Base-by-base conservation (phyloP, 78 protist species). In the Dictyostelium purpureum region DNA sequence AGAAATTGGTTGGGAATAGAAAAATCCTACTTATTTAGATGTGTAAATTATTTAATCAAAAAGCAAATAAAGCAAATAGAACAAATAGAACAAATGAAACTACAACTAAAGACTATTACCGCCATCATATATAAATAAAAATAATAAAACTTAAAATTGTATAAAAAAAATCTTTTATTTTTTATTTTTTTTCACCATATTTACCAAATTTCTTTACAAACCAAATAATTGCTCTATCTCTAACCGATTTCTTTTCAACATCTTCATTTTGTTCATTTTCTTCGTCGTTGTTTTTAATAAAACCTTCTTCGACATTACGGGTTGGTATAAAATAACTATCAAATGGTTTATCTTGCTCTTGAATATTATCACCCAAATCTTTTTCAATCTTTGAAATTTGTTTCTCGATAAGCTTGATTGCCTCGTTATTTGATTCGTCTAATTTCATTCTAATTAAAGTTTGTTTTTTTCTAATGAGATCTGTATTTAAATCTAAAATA, bases 1-100 rank as follows among this genome's bases (percentile, higher is more conserved):
- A 31, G 92, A 85, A 57, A 45, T 73, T 42, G 92, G 40, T 28
- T 85, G 92, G 92, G 92, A 85, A 19, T 85, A 85, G 40, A 47
- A 6, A 67, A 40, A 14, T n/a, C n/a, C n/a, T n/a, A n/a, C n/a
- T n/a, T n/a, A n/a, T n/a, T n/a, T n/a, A n/a, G n/a, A n/a, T n/a
- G n/a, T n/a, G n/a, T n/a, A n/a, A n/a, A n/a, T n/a, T n/a, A n/a
- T n/a, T n/a, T n/a, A n/a, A n/a, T n/a, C n/a, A n/a, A n/a, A n/a
- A n/a, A n/a, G n/a, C n/a, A n/a, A n/a, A n/a, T n/a, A n/a, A n/a
- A n/a, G n/a, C n/a, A n/a, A n/a, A n/a, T n/a, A n/a, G n/a, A n/a
- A n/a, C n/a, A n/a, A n/a, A n/a, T n/a, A n/a, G n/a, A n/a, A n/a
- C n/a, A n/a, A n/a, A n/a, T n/a, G n/a, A n/a, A n/a, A n/a, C n/a